Conservation (phyloP, 2,329 filamentous ascomycete species). For the Xylaria sp. region DNA sequence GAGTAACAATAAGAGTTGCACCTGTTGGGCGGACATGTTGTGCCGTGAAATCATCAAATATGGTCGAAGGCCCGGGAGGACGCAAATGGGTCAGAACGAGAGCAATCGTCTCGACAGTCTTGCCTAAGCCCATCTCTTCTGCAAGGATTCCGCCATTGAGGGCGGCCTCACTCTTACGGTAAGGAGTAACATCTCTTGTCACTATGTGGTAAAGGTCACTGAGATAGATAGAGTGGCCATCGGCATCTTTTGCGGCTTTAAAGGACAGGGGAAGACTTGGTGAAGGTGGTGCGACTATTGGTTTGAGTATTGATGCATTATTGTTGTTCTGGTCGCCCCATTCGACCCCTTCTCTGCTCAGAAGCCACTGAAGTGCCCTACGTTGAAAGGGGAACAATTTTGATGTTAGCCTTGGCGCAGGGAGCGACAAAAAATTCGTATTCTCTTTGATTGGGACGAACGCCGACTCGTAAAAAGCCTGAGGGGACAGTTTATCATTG, state of each 20-base stretch:
- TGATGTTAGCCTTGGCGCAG: slow-evolving; percentile 49
- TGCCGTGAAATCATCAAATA: slow-evolving; percentile 44
- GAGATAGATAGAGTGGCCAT: slow-evolving; percentile 41
- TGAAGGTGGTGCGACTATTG: slow-evolving; percentile 22
- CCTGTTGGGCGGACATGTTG: slow-evolving; percentile 50
- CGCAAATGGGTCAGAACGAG: slow-evolving; percentile 67
- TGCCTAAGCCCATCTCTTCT: slow-evolving; percentile 84
- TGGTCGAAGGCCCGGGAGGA: slow-evolving; percentile 19
- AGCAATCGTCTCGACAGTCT: slow-evolving; percentile 75
- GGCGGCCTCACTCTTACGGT: slow-evolving; percentile 44
- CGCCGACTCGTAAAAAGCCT: slow-evolving; percentile 71
- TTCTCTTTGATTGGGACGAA: slow-evolving; percentile 59
- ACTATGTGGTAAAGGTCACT: slow-evolving; percentile 67
- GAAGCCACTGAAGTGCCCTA: slow-evolving; percentile 70
- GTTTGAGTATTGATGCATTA: slow-evolving; percentile 30
- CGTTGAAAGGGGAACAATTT: slow-evolving; percentile 73
- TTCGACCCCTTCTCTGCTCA: slow-evolving; percentile 64
- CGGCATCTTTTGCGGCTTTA: slow-evolving; percentile 44
- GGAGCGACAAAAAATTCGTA: slow-evolving; percentile 40
- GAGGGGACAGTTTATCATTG: slow-evolving; percentile 44
- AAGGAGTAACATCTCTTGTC: slow-evolving; percentile 51
- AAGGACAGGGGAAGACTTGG: slow-evolving; percentile 48
- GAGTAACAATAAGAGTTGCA: slow-evolving; percentile 65
- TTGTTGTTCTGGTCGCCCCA: slow-evolving; percentile 41
- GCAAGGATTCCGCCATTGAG: slow-evolving; percentile 68